Evolutionary conservation across 345 rosid species (phyloP).

Genomic region (Excoecaria cochinchinensis): DNA sequence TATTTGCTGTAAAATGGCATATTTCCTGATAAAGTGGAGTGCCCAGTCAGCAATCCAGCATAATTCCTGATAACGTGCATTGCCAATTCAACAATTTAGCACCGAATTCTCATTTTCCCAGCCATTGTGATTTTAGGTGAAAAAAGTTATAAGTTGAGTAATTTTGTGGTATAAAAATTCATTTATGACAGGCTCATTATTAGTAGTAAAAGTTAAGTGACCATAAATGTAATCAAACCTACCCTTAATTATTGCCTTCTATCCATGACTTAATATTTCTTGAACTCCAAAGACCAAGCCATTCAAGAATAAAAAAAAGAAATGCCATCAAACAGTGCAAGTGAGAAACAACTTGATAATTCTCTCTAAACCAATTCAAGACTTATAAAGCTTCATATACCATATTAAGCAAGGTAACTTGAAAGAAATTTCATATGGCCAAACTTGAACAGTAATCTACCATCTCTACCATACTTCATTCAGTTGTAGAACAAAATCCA

Average conservation of each 20-base stretch:
- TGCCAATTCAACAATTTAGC: too few relatives aligned
- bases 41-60: too few relatives aligned
- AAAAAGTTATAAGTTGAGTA: too few relatives aligned
- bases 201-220: too few relatives aligned
- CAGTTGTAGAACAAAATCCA: background rate
- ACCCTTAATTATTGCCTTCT: background rate
- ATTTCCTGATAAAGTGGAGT: too few relatives aligned
- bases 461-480: background rate
- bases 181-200: too few relatives aligned
- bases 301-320: background rate
- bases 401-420: background rate
- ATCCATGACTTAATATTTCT: background rate
- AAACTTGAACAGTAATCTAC: background rate
- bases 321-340: background rate
- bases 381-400: background rate
- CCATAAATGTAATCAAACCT: too few relatives aligned
- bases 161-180: too few relatives aligned
- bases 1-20: too few relatives aligned
- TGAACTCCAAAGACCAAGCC: background rate
- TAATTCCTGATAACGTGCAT: too few relatives aligned
- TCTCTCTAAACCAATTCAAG: background rate
- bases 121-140: too few relatives aligned
- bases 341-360: background rate
- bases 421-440: background rate
- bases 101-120: too few relatives aligned